These are phyloP conservation scores for Blastobotrys malaysiensis DNA, from an alignment of 1,139 yeast species.

Conservation along the genomic window DNA sequence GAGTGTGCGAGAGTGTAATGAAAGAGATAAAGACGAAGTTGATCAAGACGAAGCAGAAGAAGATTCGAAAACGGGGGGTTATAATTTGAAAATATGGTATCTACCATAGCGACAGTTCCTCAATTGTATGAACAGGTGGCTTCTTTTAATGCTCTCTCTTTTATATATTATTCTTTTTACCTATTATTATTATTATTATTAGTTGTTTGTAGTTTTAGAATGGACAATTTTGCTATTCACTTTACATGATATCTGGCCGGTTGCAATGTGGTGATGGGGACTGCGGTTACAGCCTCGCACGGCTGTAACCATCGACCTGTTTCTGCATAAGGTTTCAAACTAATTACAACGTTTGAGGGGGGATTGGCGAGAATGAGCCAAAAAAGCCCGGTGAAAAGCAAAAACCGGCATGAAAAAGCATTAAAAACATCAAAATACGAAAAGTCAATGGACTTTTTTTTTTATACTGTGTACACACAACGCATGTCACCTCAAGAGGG, in stretches of 20 bases:
- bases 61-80: neutral
- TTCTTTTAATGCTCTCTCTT: constrained; percentile 7
- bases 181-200: constrained; percentile 7
- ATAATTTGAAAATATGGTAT: neutral
- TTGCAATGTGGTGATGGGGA: no score
- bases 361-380: neutral
- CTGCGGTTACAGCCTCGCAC: neutral
- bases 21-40: neutral
- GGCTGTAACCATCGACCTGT: neutral
- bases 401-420: neutral
- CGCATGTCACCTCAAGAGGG: neutral
- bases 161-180: constrained; percentile 2
- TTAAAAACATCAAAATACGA: neutral
- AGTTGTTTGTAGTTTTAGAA: constrained; percentile 8
- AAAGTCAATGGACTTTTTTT: neutral
- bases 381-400: neutral
- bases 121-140: neutral
- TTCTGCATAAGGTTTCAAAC: neutral
- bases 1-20: neutral
- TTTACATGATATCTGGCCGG: no score
- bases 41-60: neutral
- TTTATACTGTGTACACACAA: neutral
- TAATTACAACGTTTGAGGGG: neutral
- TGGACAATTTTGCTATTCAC: neutral
- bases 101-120: no score